These are phyloP conservation scores for Dujonia santamariae DNA, from an alignment of 1,139 yeast species.

Conservation along the genomic window DNA sequence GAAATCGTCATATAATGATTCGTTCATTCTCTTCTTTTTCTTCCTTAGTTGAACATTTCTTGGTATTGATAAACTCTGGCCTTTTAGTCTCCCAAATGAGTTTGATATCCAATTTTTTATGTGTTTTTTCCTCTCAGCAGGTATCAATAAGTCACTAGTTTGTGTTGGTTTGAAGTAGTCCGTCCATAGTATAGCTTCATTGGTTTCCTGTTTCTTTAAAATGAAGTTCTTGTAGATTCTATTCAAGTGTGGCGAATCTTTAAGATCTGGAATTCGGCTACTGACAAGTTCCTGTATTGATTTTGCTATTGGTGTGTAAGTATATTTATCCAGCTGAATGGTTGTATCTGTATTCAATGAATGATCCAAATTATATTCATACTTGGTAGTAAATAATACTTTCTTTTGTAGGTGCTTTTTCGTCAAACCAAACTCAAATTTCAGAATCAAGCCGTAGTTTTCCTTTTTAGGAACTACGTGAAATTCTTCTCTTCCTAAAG, in stretches of 20 bases:
- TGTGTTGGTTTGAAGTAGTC: conserved; percentile 40
- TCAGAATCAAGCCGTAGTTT: too few species aligned
- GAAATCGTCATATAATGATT: conserved; percentile 20
- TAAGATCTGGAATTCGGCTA: conserved; percentile 12
- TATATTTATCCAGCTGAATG: too few species aligned
- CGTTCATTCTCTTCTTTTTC: conserved; percentile 14
- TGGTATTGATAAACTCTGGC: conserved; percentile 29
- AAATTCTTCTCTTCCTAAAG: conserved; percentile 15
- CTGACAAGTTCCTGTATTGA: too few species aligned
- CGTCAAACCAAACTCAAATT: too few species aligned
- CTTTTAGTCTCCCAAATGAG: conserved; percentile 43
- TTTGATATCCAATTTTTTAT: conserved; percentile 48
- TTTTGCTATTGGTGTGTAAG: too few species aligned
- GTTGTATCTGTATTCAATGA: too few species aligned
- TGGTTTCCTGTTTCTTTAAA: background rate
- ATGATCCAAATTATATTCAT: too few species aligned
- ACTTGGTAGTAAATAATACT: too few species aligned
- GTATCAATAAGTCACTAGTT: conserved; percentile 36
- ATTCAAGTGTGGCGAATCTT: conserved; percentile 15
- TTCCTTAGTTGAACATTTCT: conserved; percentile 23
- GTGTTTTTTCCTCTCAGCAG: conserved; percentile 13
- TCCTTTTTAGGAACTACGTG: conserved; percentile 18
- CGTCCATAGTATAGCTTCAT: conserved; percentile 33
- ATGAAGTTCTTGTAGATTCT: conserved; percentile 22
- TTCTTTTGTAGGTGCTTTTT: too few species aligned